Evolutionary conservation across 1,139 yeast species (phyloP).

Genomic region (Spathaspora sp.): DNA sequence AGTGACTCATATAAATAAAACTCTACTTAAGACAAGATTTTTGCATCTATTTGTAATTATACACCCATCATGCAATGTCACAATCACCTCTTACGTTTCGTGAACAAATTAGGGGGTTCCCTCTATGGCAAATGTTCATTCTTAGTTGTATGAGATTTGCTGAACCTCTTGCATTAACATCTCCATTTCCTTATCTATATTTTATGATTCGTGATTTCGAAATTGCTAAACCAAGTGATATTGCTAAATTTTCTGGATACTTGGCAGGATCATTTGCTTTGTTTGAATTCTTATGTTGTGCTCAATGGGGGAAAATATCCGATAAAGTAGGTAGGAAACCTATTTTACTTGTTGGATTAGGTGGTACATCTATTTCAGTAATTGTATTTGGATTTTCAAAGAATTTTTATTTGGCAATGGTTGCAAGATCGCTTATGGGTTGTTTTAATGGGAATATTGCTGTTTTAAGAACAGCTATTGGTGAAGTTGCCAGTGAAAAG

Average conservation of each 20-base stretch:
- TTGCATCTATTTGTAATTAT: background rate
- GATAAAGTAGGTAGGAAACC: constrained; percentile 58
- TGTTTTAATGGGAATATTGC: constrained; percentile 62
- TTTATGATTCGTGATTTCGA: constrained; percentile 62
- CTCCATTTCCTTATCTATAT: constrained; percentile 62
- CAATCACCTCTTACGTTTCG: constrained; percentile 6
- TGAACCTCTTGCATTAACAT: constrained; percentile 65
- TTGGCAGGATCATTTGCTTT: constrained; percentile 56
- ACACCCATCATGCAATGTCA: background rate
- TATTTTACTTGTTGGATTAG: constrained; percentile 48
- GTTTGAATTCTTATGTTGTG: constrained; percentile 53
- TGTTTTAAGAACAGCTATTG: constrained; percentile 57
- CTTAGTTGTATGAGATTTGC: constrained; percentile 48
- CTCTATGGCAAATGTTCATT: constrained; percentile 49
- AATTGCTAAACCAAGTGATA: constrained; percentile 50
- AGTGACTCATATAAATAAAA: background rate
- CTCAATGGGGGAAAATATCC: constrained; percentile 60
- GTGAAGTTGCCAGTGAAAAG: constrained; percentile 56
- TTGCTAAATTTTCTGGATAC: constrained; percentile 59
- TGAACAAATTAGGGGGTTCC: constrained; percentile 41
- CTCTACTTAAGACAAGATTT: background rate
- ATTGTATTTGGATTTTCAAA: constrained; percentile 53
- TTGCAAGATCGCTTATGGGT: constrained; percentile 54
- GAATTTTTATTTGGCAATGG: constrained; percentile 50
- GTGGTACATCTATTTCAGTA: constrained; percentile 50